These are phyloP conservation scores for Daldinia caldariorum DNA, from an alignment of 495 filamentous ascomycete genomes.

Conservation along the genomic window DNA sequence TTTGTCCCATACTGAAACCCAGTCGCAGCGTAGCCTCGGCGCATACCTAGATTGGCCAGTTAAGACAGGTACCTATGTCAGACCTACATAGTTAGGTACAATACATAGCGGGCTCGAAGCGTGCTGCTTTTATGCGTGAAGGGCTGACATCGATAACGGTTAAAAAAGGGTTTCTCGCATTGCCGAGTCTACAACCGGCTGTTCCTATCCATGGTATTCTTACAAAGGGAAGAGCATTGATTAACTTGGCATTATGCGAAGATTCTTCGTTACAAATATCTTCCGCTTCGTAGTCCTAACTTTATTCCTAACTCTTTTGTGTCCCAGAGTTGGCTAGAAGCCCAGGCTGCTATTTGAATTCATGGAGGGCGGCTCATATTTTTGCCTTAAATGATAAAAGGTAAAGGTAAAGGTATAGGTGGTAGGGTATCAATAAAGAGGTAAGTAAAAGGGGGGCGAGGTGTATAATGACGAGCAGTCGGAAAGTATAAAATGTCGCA, in stretches of 20 bases:
- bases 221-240: background rate
- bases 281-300: background rate
- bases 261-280: background rate
- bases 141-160: background rate
- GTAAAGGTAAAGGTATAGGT: background rate
- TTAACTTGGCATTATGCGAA: background rate
- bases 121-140: no score
- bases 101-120: background rate
- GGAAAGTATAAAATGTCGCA: slow-evolving; percentile 5
- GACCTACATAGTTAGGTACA: background rate
- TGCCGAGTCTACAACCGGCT: background rate
- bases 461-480: slow-evolving; percentile 15
- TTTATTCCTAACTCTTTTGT: no score
- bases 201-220: background rate
- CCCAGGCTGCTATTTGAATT: background rate
- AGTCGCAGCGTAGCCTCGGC: slow-evolving; percentile 1
- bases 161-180: background rate
- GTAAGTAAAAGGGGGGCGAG: background rate
- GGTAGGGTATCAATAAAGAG: slow-evolving; percentile 9
- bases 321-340: background rate
- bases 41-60: background rate
- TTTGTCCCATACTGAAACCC: background rate
- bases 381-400: background rate
- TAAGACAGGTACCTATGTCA: slow-evolving; percentile 8
- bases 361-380: background rate